These are phyloP conservation scores for Eremochloa ophiuroides DNA, from an alignment of 176 grass and related monocot genomes.

Conservation along the genomic window DNA sequence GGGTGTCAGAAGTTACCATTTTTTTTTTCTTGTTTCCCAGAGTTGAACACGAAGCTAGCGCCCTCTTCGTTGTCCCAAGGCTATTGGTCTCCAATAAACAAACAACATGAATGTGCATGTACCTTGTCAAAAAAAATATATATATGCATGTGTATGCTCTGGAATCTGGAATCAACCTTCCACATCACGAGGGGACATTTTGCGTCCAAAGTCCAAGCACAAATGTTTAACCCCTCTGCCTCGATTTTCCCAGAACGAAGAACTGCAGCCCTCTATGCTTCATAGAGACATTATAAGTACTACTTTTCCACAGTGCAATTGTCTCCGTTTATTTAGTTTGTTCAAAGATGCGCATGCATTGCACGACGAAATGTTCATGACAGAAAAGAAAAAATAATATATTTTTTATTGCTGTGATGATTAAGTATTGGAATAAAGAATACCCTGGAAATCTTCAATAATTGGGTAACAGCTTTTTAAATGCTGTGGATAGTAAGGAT, in stretches of 20 bases:
- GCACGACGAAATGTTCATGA: conserved; percentile 31
- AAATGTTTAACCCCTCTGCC: not conserved
- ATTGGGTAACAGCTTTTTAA: not conserved
- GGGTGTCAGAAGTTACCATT: not conserved
- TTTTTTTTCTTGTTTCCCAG: not conserved
- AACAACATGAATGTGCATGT: not conserved
- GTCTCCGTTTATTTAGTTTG: not conserved
- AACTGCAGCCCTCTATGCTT: not conserved
- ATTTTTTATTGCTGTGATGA: not conserved
- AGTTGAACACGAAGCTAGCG: not conserved
- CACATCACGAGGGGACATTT: not conserved
- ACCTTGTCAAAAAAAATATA: too few relatives aligned
- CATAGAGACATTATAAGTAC: conserved; percentile 10
- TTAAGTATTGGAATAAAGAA: conserved; percentile 17
- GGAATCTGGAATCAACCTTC: conserved; percentile 11
- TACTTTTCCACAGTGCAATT: conserved; percentile 26
- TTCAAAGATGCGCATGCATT: not conserved
- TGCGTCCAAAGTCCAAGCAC: conserved; percentile 13
- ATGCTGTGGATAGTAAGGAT: not conserved
- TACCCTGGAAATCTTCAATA: conserved; percentile 28
- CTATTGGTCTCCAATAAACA: not conserved
- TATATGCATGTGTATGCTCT: not conserved
- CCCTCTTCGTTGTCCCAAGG: not conserved
- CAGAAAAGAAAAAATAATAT: not conserved
- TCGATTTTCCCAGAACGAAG: not conserved